Evolutionary conservation across 768 basidiomycete species (phyloP), one percentile per base, ranked within the genome.

Genomic region (Kwoniella sp.): DNA sequence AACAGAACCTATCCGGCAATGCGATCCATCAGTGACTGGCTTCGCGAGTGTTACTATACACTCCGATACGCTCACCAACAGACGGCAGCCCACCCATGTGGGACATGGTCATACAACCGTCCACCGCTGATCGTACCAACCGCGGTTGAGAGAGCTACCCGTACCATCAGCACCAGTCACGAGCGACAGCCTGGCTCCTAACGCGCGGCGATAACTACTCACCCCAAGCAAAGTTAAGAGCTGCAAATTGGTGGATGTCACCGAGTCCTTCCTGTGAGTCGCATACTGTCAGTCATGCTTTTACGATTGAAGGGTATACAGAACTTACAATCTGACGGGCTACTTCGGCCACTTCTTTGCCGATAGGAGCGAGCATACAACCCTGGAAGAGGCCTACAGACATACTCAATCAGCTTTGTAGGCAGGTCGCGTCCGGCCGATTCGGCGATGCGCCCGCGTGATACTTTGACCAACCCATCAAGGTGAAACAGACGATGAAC

Each of bases 161-260:
- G 27, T 9, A 17, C 25, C 5, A 22, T 49, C 26, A 60, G 46
- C 4, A 60, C 2, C 10, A 37, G 50, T 44, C 22, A 21, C 7
- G 44, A 27, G 21, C 22, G 6, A 27, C 26, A 24, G 21, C 5
- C 13, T 13, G 5, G 33, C 33, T 33, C 33, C 5, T 33, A 33
- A 6, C 33, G 13, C 7, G 33, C 13, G 33, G 5, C 33, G 13
- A 36, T 30, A 60, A 24, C 21, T 26, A 53, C 36, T 51, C 27
- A 58, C 63, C 27, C 30, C 49, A 66, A 7, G 62, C 65, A 33
- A 70, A 49, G 57, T 70, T 70, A 36, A 70, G 44, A 12, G 61
- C 68, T 21, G 60, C 68, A 53, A 67, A 67, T 48, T 70, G 68
- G 47, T 70, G 53, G 55, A 69, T 58, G 22, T 65, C 63, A n/a